Evolutionary conservation across 2,329 filamentous ascomycete genomes (phyloP), one percentile per base, ranked within the genome.

Genomic region (Zymoseptoria passerinii): DNA sequence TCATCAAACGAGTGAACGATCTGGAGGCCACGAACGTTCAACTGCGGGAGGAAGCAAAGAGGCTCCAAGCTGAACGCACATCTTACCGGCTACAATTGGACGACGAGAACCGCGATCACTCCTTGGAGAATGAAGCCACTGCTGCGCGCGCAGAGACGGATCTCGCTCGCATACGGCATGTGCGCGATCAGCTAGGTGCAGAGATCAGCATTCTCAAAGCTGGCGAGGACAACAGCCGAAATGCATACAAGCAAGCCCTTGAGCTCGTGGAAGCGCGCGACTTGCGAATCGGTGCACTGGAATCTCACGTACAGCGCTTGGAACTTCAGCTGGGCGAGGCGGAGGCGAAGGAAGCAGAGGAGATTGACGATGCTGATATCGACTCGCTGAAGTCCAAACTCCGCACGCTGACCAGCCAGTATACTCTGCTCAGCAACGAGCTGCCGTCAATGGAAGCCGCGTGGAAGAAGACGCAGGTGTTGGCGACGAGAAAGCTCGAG

Each of bases 1-100:
- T 95, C 8, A 90, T 96, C 66, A 92, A 90, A 72, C 86, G 90
- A 44, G 86, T 96, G 68, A 99, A 99, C 72, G 86, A 92, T 67
- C 76, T 97, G 13, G 92, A 97, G 73, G 90, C 90, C 3, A 88
- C 86, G 10, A 96, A 96, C 72, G 86, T 88, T 60, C 86, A 91
- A 65, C 74, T 97, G 28, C 85, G 88, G 40, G 88, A 95, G 71
- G 91, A 96, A 68, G 87, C 89, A 5, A 87, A 92, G 68, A 95
- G 88, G 71, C 77, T 92, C 54, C 89, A 92, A 67, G 85, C 89
- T 1, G 94, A 99, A 72, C 81, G 94, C 57, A 91, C 89, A 3
- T 80, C 86, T 9, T 96, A 91, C 72, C 87, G 90, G 56, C 83
- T 83, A 40, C 86, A 92, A 67, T 77, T 97, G 7, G 89, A 96